These are phyloP conservation scores for Apiospora malaysiana DNA, from an alignment of 2,329 filamentous ascomycete species.

Conservation along the genomic window DNA sequence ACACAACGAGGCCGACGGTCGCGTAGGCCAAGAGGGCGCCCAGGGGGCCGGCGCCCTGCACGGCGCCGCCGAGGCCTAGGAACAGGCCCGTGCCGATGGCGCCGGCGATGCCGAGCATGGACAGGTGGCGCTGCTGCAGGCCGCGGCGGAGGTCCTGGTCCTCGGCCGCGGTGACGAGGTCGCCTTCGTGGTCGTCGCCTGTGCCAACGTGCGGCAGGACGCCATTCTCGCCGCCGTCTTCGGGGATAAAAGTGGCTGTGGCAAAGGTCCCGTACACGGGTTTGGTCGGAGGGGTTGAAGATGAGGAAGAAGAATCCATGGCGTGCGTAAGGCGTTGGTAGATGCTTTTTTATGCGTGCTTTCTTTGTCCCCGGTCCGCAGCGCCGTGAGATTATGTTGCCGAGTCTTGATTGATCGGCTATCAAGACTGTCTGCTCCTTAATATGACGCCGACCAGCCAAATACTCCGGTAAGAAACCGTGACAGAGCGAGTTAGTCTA, in stretches of 20 bases:
- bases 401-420: not conserved
- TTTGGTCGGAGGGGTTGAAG: not conserved
- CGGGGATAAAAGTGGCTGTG: not conserved
- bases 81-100: slow-evolving; percentile 78
- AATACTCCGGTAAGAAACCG: not conserved
- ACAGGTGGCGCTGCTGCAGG: slow-evolving; percentile 61
- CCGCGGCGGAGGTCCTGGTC: slow-evolving; percentile 54
- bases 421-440: not conserved
- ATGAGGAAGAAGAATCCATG: not conserved
- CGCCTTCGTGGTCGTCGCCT: slow-evolving; percentile 40
- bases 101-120: slow-evolving; percentile 72
- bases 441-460: not conserved
- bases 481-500: not conserved
- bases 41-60: slow-evolving; percentile 62
- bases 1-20: slow-evolving; percentile 74
- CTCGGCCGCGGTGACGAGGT: slow-evolving; percentile 56
- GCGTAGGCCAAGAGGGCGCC: slow-evolving; percentile 76
- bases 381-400: not conserved
- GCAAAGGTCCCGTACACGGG: not conserved
- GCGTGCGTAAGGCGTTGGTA: not conserved
- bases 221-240: slow-evolving; percentile 13
- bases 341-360: too few species aligned
- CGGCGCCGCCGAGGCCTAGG: slow-evolving; percentile 67
- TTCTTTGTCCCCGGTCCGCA: too few species aligned
- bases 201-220: not conserved